Base-by-base conservation (phyloP, 1,284 basidiomycete species). In the Sporisorium graminicola region DNA sequence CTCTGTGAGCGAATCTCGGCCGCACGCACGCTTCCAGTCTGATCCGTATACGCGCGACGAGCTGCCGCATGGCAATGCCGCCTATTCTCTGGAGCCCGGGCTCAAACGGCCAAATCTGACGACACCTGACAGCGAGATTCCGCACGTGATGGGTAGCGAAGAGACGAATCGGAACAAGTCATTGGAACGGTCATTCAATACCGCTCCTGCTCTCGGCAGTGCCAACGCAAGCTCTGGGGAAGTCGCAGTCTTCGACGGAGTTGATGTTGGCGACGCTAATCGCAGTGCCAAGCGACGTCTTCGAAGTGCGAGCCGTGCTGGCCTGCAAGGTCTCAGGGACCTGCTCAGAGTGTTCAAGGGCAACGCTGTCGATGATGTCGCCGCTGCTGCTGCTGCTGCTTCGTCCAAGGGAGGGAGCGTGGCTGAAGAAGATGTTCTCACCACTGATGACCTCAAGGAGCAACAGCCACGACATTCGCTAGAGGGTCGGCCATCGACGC, bases 281-380 rank as follows among this genome's bases (percentile, higher is more conserved):
- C 62, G 70, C 40, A 77, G 78, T 44, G 72, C 77, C 10, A 69
- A 77, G 27, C 66, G 74, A 24, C 70, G 72, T 8, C 55, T 80
- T 37, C 73, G 76, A 20, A 80, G 76, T 42, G 78, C 78, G 14
- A 79, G 78, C 33, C 56, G 77, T 4, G 77, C 76, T 2, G 78
- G 78, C 6, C 49, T 80, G 9, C 78, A 79, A 44, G 78, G 78
- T 13, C 61, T 80, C 5, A 51, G 64, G 37, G 78, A 80, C 14
- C 60, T 80, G 27, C 49, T 80, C 24, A 72, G 66, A 27, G 69
- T 60, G 14, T 77, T 80, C 58, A 63, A 67, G 16, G 58, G 56
- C 50, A 35, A 31, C 22, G 51, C 58, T 16, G 50, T 37, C 5
- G 64, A 59, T n/a, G 62, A 62, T 13, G 29, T 18, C 14, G 18